Percentiles rank a stretch among this genome's conserved stretches.
Evolutionary conservation across 176 grass and related monocot genomes (phyloP).

Genomic region (Hordeum vulgare): DNA sequence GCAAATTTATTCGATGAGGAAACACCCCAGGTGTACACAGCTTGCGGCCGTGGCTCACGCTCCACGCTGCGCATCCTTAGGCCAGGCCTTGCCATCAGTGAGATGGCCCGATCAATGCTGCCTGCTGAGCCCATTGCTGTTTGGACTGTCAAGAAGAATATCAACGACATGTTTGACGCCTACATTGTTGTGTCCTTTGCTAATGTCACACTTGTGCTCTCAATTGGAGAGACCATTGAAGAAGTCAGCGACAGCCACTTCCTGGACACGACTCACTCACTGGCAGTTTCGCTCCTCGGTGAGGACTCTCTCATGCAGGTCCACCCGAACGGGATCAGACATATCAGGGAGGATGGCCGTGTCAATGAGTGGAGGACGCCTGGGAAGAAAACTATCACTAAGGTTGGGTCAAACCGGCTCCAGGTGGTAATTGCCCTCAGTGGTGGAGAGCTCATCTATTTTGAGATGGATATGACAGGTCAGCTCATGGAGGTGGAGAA

Average conservation of each 20-base stretch:
- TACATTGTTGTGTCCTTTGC: conserved; percentile 94
- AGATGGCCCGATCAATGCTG: conserved; percentile 93
- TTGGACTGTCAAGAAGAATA: conserved; percentile 99
- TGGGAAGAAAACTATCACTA: conserved; percentile 97
- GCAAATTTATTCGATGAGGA: conserved; percentile 96
- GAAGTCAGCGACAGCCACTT: conserved; percentile 96
- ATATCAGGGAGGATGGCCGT: conserved; percentile 98
- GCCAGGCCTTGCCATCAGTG: conserved; percentile 90
- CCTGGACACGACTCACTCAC: conserved; percentile 85
- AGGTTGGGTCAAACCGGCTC: conserved; percentile 84
- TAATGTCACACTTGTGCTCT: conserved; percentile 91
- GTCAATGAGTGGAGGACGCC: conserved; percentile 96
- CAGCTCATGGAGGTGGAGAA: conserved; percentile 98
- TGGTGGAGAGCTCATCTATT: conserved; percentile 95
- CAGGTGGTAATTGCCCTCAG: conserved; percentile 97
- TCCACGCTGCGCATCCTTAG: conserved; percentile 78
- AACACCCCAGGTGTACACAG: conserved; percentile 85
- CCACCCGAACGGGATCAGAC: conserved; percentile 88
- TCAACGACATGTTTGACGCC: conserved; percentile 90
- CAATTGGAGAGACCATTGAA: conserved; percentile 96
- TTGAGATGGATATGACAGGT: conserved; percentile 97
- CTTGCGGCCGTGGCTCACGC: conserved; percentile 77
- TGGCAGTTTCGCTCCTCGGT: conserved; percentile 79
- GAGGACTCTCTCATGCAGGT: conserved; percentile 99
- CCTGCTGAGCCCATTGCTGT: conserved; percentile 89